Percentiles rank a stretch among this genome's conserved stretches.
Evolutionary conservation across 2,329 filamentous ascomycete genomes (phyloP).

Genomic region (Trichoderma pleuroti): DNA sequence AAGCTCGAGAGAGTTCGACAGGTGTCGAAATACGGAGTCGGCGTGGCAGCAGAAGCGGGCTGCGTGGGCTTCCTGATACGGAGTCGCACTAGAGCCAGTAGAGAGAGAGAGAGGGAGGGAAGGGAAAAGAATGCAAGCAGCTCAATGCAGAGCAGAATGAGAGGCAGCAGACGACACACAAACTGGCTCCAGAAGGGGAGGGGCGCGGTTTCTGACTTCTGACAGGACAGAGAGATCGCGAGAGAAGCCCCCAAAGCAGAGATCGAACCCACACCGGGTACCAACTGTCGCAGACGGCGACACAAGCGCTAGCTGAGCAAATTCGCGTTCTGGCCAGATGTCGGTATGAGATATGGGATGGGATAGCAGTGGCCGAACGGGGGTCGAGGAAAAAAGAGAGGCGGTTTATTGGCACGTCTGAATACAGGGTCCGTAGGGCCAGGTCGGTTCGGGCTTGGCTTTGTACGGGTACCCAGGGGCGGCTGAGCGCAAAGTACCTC

Average conservation of each 20-base stretch:
- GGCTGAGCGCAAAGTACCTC: constrained; percentile 4
- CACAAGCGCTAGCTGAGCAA: constrained; percentile 9
- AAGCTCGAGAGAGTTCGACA: constrained; percentile 18
- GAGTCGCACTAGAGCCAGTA: constrained; percentile 15
- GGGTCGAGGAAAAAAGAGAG: constrained; percentile 9
- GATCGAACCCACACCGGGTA: constrained; percentile 4
- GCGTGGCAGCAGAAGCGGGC: constrained; percentile 13
- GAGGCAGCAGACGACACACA: background rate
- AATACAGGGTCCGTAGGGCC: constrained; percentile 16
- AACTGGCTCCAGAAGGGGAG: background rate
- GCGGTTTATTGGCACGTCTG: constrained; percentile 14
- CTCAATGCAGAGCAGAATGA: constrained; percentile 14
- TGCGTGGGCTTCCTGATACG: constrained; percentile 14
- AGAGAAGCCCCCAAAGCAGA: constrained; percentile 7
- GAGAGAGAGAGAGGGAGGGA: background rate
- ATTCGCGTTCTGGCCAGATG: constrained; percentile 16
- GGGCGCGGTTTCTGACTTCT: background rate
- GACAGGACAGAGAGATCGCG: constrained; percentile 3
- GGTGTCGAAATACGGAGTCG: constrained; percentile 16
- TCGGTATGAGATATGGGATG: constrained; percentile 10
- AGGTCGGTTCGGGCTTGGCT: background rate
- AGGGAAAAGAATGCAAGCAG: constrained; percentile 2
- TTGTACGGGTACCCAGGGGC: background rate
- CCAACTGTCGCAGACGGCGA: background rate
- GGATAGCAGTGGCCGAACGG: background rate